Conservation (phyloP, 164 flowering plant genomes). For the Litsea cubeba region DNA sequence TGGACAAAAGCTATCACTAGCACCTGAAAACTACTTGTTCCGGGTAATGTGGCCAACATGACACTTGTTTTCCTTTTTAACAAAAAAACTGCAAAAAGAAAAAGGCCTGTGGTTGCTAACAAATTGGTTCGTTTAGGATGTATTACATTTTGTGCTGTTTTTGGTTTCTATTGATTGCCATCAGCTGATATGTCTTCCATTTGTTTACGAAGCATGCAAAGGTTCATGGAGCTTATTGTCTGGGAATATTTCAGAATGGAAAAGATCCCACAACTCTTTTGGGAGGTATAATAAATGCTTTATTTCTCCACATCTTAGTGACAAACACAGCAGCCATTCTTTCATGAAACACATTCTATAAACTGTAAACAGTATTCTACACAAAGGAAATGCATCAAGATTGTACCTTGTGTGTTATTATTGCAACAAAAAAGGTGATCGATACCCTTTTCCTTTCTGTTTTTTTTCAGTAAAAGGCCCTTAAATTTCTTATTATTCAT, state of each 20-base stretch:
- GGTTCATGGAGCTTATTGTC: constrained; percentile 89
- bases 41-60: constrained; percentile 34
- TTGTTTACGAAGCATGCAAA: constrained; percentile 61
- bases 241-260: constrained; percentile 89
- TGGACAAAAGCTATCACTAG: constrained; percentile 62
- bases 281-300: constrained; percentile 56
- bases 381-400: no score
- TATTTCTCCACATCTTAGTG: background rate
- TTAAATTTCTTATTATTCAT: no score
- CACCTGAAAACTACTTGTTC: constrained; percentile 96
- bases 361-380: background rate
- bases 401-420: no score
- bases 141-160: background rate
- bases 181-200: constrained; percentile 3
- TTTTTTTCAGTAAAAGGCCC: no score
- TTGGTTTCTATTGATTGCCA: background rate
- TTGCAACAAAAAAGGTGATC: no score
- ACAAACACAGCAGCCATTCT: background rate
- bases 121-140: background rate
- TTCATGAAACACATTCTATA: background rate
- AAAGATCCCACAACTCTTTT: constrained; percentile 90
- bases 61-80: background rate
- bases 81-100: background rate
- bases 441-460: no score
- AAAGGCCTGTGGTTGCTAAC: background rate